Evolutionary conservation across 495 filamentous ascomycete genomes (phyloP).

Genomic region (Lasiosphaeris hirsuta): DNA sequence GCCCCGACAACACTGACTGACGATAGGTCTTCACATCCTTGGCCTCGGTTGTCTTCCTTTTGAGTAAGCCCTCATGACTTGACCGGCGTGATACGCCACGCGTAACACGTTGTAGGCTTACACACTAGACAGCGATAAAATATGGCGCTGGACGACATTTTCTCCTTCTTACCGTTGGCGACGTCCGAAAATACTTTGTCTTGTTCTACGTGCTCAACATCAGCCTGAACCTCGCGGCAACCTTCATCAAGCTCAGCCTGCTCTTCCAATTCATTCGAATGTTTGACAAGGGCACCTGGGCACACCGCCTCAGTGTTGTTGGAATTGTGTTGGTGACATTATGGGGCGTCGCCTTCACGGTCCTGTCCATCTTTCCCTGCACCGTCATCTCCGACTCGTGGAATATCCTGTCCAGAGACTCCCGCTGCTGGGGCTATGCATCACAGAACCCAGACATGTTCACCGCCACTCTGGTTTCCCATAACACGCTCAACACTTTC

Average conservation of each 20-base stretch:
- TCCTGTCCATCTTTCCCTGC: constrained; percentile 27
- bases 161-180: constrained; percentile 15
- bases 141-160: constrained; percentile 21
- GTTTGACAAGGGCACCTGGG: constrained; percentile 20
- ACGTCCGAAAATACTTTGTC: constrained; percentile 20
- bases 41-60: constrained; percentile 23
- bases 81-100: too few species aligned
- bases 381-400: constrained; percentile 24
- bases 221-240: constrained; percentile 21
- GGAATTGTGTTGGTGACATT: constrained; percentile 21
- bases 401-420: constrained; percentile 16
- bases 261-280: constrained; percentile 32
- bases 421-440: constrained; percentile 29
- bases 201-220: constrained; percentile 32
- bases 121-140: constrained; percentile 7
- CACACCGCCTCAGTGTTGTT: constrained; percentile 21
- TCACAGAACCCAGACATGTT: constrained; percentile 24
- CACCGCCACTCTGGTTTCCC: constrained; percentile 23
- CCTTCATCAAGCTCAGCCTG: constrained; percentile 29
- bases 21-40: constrained; percentile 23
- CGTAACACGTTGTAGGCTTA: background rate
- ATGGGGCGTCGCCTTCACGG: constrained; percentile 24
- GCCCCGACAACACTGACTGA: background rate
- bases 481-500: constrained; percentile 24
- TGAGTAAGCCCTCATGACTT: constrained; percentile 15